These are phyloP conservation scores for Allomyces javanicus DNA, from an alignment of 192 early-diverging fungal genomes.

Conservation along the genomic window DNA sequence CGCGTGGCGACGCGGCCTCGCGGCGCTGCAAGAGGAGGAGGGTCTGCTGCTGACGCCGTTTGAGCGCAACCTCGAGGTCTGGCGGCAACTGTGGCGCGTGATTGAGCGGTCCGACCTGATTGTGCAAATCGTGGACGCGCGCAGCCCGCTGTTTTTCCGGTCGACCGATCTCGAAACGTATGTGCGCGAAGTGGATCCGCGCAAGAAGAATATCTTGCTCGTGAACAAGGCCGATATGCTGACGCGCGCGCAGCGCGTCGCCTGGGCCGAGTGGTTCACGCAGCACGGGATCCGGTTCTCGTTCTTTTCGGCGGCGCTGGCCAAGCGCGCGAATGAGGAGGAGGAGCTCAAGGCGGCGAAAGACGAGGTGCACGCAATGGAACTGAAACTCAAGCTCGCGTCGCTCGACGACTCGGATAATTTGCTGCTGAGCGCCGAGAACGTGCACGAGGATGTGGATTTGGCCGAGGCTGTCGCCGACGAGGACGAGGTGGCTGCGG, in stretches of 20 bases:
- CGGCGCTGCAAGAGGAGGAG: conserved; percentile 75
- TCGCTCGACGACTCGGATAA: neutral
- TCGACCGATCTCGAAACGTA: conserved; percentile 75
- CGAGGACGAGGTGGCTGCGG: conserved; percentile 26
- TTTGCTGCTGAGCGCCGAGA: neutral
- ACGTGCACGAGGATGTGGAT: conserved; percentile 7
- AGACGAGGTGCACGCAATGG: neutral
- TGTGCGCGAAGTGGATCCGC: conserved; percentile 67
- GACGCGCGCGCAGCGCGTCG: conserved; percentile 58
- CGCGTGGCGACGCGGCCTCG: conserved; percentile 75
- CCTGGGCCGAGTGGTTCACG: conserved; percentile 86
- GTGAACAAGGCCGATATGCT: conserved; percentile 99
- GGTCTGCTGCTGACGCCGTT: conserved; percentile 89
- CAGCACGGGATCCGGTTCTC: conserved; percentile 57
- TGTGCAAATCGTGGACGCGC: conserved; percentile 97
- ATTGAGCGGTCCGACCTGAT: conserved; percentile 88
- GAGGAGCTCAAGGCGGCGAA: conserved; percentile 18
- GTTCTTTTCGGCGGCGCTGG: conserved; percentile 86
- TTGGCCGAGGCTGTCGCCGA: conserved; percentile 4
- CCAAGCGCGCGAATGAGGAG: conserved; percentile 54
- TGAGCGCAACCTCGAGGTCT: conserved; percentile 95
- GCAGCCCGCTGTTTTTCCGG: conserved; percentile 84
- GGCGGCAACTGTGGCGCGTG: conserved; percentile 98
- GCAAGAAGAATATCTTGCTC: conserved; percentile 74
- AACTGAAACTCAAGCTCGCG: too few species aligned